Base-by-base conservation (phyloP, 2,329 filamentous ascomycete species). In the Alternaria atra region DNA sequence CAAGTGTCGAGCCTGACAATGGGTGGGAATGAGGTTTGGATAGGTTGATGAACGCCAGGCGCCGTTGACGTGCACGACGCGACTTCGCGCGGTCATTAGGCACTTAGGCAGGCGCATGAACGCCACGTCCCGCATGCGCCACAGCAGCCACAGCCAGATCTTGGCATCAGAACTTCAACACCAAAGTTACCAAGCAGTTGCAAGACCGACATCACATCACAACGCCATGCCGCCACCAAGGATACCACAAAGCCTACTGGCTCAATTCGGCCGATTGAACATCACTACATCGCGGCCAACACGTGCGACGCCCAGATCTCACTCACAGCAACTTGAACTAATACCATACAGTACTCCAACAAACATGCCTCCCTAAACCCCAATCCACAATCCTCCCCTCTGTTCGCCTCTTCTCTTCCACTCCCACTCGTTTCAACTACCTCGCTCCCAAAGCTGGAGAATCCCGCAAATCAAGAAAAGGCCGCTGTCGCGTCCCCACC, bases 401-500 rank as follows among this genome's bases (percentile, higher is more conserved):
- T 3, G 6, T 43, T 66, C 87, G 91, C 76, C 81, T 86, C 63
- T 96, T 97, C 81, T 92, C 92, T 39, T 91, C 90, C 32, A 91
- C 91, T 62, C 85, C 73, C 66, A 82, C 66, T 74, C 81, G 75
- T 65, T 84, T 77, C 68, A 91, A 87, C 75, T 98, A 94, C 93
- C 90, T 98, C 48, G 87, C 91, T 59, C 94, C 94, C 34, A 90
- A 88, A 72, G 81, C 90, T 71, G 88, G 92, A 67, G 94, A 93
- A 77, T 90, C 89, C 75, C 92, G 92, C 79, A 97, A 96, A 84
- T 94, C 93, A 69, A 87, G 86, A 66, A 97, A 97, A 82, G 95
- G 94, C 39, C 88, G 93, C 2, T 90, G 92, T 51, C 89, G 93
- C 71, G 93, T 98, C 50, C 87, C 92, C 25, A 99, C 94, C 0